A percentile compares a stretch with the other conserved stretches of the same genome.
These are phyloP conservation scores for Alternaria infectoria DNA, from an alignment of 2,329 filamentous ascomycete genomes.

Conservation along the genomic window DNA sequence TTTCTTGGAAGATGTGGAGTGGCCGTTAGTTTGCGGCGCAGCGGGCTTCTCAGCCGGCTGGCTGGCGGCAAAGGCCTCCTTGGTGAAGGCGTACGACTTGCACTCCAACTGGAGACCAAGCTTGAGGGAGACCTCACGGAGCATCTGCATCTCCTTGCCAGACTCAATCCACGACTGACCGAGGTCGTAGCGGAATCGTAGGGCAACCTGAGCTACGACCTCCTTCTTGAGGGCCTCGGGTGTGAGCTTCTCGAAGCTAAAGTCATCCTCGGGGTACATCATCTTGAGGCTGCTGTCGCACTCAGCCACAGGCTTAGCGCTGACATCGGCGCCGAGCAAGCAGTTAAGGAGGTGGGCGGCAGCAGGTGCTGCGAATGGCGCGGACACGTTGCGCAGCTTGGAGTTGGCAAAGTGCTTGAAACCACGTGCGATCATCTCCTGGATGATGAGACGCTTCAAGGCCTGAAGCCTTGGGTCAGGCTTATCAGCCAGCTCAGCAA, in stretches of 20 bases:
- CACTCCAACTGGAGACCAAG: slow-evolving; percentile 86
- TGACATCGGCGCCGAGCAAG: slow-evolving; percentile 77
- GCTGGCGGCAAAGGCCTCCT: slow-evolving; percentile 35
- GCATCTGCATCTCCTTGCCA: slow-evolving; percentile 78
- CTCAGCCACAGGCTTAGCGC: slow-evolving; percentile 77
- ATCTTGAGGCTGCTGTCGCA: slow-evolving; percentile 75
- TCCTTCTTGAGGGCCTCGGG: slow-evolving; percentile 73
- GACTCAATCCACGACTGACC: slow-evolving; percentile 69
- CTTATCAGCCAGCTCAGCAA: slow-evolving; percentile 69
- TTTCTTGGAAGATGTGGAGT: slow-evolving; percentile 51
- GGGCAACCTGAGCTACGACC: slow-evolving; percentile 72
- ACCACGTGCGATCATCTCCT: slow-evolving; percentile 93
- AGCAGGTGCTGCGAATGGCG: slow-evolving; percentile 79
- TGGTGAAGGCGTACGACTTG: slow-evolving; percentile 74
- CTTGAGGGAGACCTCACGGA: slow-evolving; percentile 88
- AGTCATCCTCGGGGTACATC: slow-evolving; percentile 81
- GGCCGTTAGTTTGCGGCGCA: slow-evolving; percentile 47
- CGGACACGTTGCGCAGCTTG: slow-evolving; percentile 79
- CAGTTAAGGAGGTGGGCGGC: slow-evolving; percentile 92
- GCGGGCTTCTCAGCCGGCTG: slow-evolving; percentile 22
- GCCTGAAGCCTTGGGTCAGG: slow-evolving; percentile 74
- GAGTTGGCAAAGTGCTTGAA: slow-evolving; percentile 91
- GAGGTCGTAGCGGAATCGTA: slow-evolving; percentile 79
- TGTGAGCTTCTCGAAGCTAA: slow-evolving; percentile 79
- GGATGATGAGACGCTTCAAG: slow-evolving; percentile 76